Evolutionary conservation across 148 eudicot genomes (phyloP).

Genomic region (Dianthus caryophyllus): DNA sequence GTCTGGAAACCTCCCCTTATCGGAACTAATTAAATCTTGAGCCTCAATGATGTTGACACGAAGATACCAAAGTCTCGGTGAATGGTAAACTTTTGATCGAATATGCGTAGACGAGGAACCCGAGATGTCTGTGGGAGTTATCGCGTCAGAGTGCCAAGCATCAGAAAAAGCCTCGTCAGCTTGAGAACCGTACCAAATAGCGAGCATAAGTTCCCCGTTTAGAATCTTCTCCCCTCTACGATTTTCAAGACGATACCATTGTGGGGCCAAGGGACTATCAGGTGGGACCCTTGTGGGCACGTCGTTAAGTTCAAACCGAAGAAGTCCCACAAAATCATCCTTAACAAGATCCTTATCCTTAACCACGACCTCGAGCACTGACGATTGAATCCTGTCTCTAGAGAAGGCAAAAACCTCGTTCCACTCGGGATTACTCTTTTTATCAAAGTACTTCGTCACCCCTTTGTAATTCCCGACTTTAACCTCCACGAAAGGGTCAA

Average conservation of each 20-base stretch:
- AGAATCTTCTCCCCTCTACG: conserved; percentile 43
- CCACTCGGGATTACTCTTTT: conserved; percentile 69
- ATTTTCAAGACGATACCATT: conserved; percentile 75
- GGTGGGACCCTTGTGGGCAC: conserved; percentile 77
- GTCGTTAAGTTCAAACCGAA: conserved; percentile 56
- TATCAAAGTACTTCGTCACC: conserved; percentile 53
- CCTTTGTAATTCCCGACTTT: conserved; percentile 83
- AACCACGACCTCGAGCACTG: conserved; percentile 53
- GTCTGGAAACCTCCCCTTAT: conserved; percentile 54
- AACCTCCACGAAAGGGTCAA: conserved; percentile 87
- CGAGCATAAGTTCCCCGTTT: conserved; percentile 74
- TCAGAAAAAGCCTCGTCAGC: conserved; percentile 90
- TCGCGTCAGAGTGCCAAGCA: conserved; percentile 73
- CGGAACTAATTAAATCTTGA: conserved; percentile 53
- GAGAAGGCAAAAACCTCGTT: conserved; percentile 79
- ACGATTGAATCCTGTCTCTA: conserved; percentile 57
- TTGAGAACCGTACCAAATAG: conserved; percentile 88
- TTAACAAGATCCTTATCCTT: conserved; percentile 74
- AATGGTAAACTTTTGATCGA: conserved; percentile 71
- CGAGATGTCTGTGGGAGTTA: conserved; percentile 34
- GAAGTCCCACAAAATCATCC: conserved; percentile 72
- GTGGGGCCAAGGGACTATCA: conserved; percentile 85
- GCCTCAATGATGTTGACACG: conserved; percentile 71
- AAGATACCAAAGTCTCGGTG: conserved; percentile 71
- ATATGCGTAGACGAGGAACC: conserved; percentile 32